These are phyloP conservation scores for Lippia alba DNA, from an alignment of 305 asterid species.

Conservation along the genomic window DNA sequence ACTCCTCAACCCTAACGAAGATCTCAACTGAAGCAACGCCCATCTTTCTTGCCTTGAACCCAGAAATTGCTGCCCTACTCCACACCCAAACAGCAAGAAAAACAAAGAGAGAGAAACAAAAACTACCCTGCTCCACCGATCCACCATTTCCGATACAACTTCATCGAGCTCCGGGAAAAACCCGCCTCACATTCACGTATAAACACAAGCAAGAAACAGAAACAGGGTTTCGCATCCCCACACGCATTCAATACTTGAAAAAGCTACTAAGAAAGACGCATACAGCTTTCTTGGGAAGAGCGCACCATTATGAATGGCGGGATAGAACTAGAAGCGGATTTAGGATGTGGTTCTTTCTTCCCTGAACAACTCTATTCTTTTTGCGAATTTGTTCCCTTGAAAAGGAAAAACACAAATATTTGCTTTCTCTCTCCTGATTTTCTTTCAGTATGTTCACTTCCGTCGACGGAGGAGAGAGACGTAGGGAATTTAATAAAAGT, in stretches of 20 bases:
- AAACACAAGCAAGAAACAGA: conserved; percentile 3
- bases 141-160: conserved; percentile 53
- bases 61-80: conserved; percentile 42
- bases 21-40: conserved; percentile 59
- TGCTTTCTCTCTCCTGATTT: conserved; percentile 39
- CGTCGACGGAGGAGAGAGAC: conserved; percentile 49
- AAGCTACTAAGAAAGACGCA: conserved; percentile 2
- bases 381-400: conserved; percentile 30
- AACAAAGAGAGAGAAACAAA: conserved; percentile 33
- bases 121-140: conserved; percentile 43
- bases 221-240: conserved; percentile 1
- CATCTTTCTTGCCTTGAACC: conserved; percentile 44
- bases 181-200: conserved; percentile 30
- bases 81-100: conserved; percentile 41
- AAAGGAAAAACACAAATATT: background rate
- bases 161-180: conserved; percentile 45
- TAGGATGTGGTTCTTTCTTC: conserved; percentile 45
- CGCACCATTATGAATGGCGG: conserved; percentile 48
- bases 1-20: conserved; percentile 63
- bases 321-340: conserved; percentile 39
- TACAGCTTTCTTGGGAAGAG: conserved; percentile 23
- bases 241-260: conserved; percentile 35
- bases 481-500: conserved; percentile 35
- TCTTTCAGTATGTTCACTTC: conserved; percentile 43
- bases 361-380: conserved; percentile 23